Percentiles rank a stretch among this genome's conserved stretches.
phyloP scores from a whole-genome alignment of 2,329 filamentous ascomycete species.

The Cytospora paraplurivora region DNA sequence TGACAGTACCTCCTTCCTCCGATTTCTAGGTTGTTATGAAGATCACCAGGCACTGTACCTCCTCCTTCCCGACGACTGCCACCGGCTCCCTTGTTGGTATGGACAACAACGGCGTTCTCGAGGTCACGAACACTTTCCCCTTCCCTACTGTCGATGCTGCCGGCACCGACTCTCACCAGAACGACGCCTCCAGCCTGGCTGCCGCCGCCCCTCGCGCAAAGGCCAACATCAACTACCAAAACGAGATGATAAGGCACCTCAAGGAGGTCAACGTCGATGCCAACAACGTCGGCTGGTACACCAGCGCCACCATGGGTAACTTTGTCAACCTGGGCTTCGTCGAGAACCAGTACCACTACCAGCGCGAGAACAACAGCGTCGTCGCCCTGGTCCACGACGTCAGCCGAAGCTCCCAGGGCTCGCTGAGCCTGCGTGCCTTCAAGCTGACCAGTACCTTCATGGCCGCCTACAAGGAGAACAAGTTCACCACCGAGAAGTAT shows the following conservation, averaged over 20 bases:
- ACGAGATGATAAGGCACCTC: conserved; percentile 95
- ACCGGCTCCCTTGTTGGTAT: conserved; percentile 93
- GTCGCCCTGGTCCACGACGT: conserved; percentile 93
- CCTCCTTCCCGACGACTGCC: conserved; percentile 82
- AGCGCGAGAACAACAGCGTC: conserved; percentile 89
- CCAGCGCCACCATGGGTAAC: conserved; percentile 97
- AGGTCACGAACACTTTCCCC: conserved; percentile 93
- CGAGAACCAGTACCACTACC: conserved; percentile 97
- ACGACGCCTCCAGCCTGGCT: conserved; percentile 72
- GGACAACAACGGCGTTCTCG: conserved; percentile 78
- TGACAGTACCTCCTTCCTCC: conserved; percentile 12
- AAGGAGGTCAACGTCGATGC: conserved; percentile 98
- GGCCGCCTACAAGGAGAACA: conserved; percentile 90
- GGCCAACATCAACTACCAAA: conserved; percentile 84
- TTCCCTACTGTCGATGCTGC: conserved; percentile 82
- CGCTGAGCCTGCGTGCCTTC: conserved; percentile 87
- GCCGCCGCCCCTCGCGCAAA: conserved; percentile 91
- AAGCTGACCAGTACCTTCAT: conserved; percentile 86
- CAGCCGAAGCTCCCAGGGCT: conserved; percentile 90
- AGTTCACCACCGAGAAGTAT: conserved; percentile 95
- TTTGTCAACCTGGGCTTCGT: conserved; percentile 94
- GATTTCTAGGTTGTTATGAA: conserved; percentile 84
- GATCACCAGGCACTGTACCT: conserved; percentile 93
- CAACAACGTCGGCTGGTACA: conserved; percentile 98
- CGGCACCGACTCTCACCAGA: conserved; percentile 71